Evolutionary conservation across 2,329 filamentous ascomycete species (phyloP), one percentile per base, ranked within the genome.

Genomic region (Aspergillus fumigatiaffinis): DNA sequence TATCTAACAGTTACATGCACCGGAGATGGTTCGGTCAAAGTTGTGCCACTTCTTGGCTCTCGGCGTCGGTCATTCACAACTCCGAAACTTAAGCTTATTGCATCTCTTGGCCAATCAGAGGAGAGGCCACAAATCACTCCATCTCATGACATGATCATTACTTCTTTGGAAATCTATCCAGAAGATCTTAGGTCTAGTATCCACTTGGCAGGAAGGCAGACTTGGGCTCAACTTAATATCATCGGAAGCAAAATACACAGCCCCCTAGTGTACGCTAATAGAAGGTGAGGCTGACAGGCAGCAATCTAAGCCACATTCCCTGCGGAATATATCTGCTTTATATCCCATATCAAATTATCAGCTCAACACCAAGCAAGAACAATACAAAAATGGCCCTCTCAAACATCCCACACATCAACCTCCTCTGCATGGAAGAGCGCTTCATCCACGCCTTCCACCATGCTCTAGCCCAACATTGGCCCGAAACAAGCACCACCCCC

Each of bases 371-470:
- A 12, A 29, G 21, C 4, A 44, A 21, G 9, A 21, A 6, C 21
- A 5, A 47, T 4, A 29, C 38, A 65, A 52, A 52, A 28, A 70
- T 70, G 68, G 64, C 64, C 1, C 25, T 60, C n/a, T 1, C 32
- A 38, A 66, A 67, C 53, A 65, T 79, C 57, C 77, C 77, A 3
- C 64, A 72, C 23, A 74, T 80, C 52, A 67, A 74, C 46, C 71
- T 80, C 41, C 73, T 80, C 51, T 79, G 76, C 68, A 73, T 75
- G 66, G 69, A 76, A n/a, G 46, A 64, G 20, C 55, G 63, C n/a
- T 74, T 70, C 65, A 72, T 71, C 54, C 59, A 66, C 6, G 76
- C 77, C n/a, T 80, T 81, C 64, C 59, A 73, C 2, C 42, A 63
- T 2, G 79, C 77, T 2, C 61, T 72, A 3, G 17, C 55, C 9